Evolutionary conservation across 176 grass and related monocot genomes (phyloP).

Genomic region (Leersia perrieri): DNA sequence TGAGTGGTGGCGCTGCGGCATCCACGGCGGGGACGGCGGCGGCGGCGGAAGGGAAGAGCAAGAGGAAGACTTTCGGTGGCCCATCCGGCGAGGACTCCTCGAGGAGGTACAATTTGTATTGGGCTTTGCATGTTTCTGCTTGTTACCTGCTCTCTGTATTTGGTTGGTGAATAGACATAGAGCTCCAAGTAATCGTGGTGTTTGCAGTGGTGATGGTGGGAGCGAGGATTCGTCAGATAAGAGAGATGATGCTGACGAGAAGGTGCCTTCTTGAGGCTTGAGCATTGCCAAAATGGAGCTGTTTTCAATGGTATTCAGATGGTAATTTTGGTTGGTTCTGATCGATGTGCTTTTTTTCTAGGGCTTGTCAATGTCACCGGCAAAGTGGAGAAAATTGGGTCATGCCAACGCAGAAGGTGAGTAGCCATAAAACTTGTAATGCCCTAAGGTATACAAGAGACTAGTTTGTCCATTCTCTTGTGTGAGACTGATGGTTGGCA

Average conservation of each 20-base stretch:
- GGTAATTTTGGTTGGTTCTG: slow-evolving; percentile 23
- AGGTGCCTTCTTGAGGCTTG: slow-evolving; percentile 39
- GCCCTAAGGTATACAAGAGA: background rate
- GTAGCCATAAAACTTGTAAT: background rate
- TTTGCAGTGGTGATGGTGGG: slow-evolving; percentile 40
- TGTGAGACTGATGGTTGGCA: background rate
- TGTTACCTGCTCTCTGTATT: background rate
- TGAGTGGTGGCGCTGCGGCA: slow-evolving; percentile 24
- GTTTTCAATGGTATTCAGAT: background rate
- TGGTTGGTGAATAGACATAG: background rate
- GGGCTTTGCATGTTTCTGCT: background rate
- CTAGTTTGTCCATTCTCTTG: background rate
- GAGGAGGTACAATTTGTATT: slow-evolving; percentile 32
- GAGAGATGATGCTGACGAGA: slow-evolving; percentile 27
- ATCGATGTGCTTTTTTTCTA: slow-evolving; percentile 32
- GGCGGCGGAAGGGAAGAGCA: slow-evolving; percentile 42
- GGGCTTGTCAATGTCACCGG: slow-evolving; percentile 53
- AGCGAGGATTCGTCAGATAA: slow-evolving; percentile 57
- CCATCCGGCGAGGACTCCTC: slow-evolving; percentile 41
- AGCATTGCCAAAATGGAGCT: slow-evolving; percentile 11
- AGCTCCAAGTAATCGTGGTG: slow-evolving; percentile 19
- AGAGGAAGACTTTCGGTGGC: slow-evolving; percentile 22
- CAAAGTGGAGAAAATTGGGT: slow-evolving; percentile 60
- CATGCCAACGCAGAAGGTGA: slow-evolving; percentile 41
- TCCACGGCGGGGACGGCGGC: slow-evolving; percentile 6